Conservation (phyloP, 2,329 filamentous ascomycete species). For the Aureobasidium musti region DNA sequence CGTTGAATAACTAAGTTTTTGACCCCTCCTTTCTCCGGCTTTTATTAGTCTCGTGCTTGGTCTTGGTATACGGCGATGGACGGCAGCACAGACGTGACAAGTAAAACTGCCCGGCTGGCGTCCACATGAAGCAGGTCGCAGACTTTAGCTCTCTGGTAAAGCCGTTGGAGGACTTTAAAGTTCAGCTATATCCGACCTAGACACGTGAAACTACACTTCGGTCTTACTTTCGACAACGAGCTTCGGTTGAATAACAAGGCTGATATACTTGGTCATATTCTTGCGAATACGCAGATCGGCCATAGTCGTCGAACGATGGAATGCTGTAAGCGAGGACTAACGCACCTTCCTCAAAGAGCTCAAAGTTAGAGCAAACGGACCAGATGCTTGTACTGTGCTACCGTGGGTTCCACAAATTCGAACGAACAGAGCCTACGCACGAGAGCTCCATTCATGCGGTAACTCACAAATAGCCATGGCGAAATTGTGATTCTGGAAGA, state of each 20-base stretch:
- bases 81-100: slow-evolving; percentile 1
- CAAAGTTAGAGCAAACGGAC: background rate
- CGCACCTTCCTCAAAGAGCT: slow-evolving; percentile 19
- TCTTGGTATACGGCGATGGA: background rate
- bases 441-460: background rate
- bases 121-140: slow-evolving; percentile 12
- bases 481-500: background rate
- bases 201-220: slow-evolving; percentile 1
- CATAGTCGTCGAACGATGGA: background rate
- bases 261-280: background rate
- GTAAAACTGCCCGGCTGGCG: background rate
- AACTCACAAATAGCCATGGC: background rate
- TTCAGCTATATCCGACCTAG: background rate
- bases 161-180: background rate
- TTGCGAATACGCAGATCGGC: background rate
- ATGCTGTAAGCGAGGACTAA: slow-evolving; percentile 6
- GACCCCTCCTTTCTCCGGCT: slow-evolving; percentile 12
- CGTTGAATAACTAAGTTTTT: background rate
- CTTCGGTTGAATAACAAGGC: slow-evolving; percentile 20
- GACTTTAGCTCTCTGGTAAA: background rate
- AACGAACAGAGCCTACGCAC: background rate
- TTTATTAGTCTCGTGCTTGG: background rate
- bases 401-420: background rate
- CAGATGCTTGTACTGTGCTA: slow-evolving; percentile 12
- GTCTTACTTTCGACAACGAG: background rate